Evolutionary conservation across 2,329 filamentous ascomycete genomes (phyloP).

Genomic region (Arthrobotrys musiformis): DNA sequence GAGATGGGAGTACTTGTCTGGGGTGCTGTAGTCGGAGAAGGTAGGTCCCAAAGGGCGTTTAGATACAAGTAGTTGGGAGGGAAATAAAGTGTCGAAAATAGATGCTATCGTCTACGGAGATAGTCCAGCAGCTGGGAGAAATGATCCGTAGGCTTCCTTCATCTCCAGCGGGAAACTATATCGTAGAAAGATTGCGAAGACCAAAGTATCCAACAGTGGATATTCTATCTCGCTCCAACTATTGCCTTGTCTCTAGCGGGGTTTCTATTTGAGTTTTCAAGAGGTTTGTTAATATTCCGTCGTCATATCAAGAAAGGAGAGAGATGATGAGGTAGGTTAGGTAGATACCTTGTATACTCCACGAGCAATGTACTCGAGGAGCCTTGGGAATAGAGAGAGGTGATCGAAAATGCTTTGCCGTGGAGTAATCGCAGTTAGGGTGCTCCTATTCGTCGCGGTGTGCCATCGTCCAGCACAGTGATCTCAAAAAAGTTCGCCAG

Average conservation of each 20-base stretch:
- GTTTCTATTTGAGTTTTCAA: not conserved
- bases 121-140: constrained; percentile 25
- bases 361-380: not conserved
- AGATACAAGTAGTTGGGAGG: not conserved
- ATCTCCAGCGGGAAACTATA: constrained; percentile 30
- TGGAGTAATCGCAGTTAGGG: constrained; percentile 14
- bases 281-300: not conserved
- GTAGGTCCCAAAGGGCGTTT: not conserved
- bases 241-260: not conserved
- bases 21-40: not conserved
- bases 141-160: constrained; percentile 34
- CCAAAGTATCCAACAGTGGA: not conserved
- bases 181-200: not conserved
- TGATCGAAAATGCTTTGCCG: not conserved
- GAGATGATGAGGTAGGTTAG: not conserved
- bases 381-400: not conserved
- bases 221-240: not conserved
- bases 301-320: too few species aligned
- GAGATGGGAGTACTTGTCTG: too few species aligned
- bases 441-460: constrained; percentile 27
- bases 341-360: not conserved
- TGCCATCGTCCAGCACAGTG: constrained; percentile 55
- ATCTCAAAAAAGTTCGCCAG: constrained; percentile 54
- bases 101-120: constrained; percentile 23
- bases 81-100: not conserved